Evolutionary conservation across 129 eudicot genomes (phyloP).

Genomic region (Kitagawia praeruptora): DNA sequence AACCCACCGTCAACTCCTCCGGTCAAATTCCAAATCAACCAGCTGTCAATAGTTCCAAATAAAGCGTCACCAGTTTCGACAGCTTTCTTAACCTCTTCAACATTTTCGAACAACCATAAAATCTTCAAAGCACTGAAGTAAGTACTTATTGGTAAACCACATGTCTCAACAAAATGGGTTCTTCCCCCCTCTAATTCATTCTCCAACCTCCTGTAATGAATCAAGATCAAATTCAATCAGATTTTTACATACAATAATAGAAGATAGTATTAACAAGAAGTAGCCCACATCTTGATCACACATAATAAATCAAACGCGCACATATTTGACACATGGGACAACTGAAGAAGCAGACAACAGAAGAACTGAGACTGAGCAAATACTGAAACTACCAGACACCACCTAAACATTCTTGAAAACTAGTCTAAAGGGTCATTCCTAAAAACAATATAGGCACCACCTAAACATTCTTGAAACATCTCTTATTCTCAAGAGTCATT

Average conservation of each 20-base stretch:
- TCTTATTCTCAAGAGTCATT: too few relatives aligned
- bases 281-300: too few relatives aligned
- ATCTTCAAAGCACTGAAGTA: conserved; percentile 91
- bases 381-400: too few relatives aligned
- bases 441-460: too few relatives aligned
- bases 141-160: conserved; percentile 89
- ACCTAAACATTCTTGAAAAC: too few relatives aligned
- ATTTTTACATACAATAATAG: not conserved
- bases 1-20: conserved; percentile 69
- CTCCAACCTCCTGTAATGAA: conserved; percentile 53
- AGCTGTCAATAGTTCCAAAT: conserved; percentile 85
- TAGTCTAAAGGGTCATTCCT: too few relatives aligned
- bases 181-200: conserved; percentile 78
- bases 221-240: not conserved
- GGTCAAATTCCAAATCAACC: conserved; percentile 94
- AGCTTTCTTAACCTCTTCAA: conserved; percentile 59
- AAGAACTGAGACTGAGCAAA: too few relatives aligned
- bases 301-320: too few relatives aligned
- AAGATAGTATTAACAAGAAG: not conserved
- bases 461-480: too few relatives aligned
- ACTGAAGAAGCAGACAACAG: too few relatives aligned
- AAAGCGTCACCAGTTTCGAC: conserved; percentile 70
- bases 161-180: conserved; percentile 63
- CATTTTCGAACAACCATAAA: conserved; percentile 79
- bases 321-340: too few relatives aligned